phyloP scores from a whole-genome alignment of 306 rosid genomes.

The Citrullus mucosospermus region DNA sequence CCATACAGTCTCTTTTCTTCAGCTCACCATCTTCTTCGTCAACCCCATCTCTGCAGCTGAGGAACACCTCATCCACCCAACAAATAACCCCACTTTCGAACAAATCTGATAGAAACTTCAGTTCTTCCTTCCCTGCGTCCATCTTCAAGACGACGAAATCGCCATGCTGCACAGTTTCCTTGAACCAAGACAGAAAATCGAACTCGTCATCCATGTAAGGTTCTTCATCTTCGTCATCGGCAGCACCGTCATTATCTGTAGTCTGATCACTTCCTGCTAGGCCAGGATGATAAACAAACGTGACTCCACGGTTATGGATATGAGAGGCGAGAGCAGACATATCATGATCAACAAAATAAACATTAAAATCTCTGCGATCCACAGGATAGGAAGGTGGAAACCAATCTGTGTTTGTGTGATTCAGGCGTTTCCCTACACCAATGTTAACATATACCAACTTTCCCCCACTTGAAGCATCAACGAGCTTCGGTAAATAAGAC shows the following conservation, averaged over 20 bases:
- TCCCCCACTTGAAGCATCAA: conserved; percentile 35
- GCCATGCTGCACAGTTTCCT: conserved; percentile 51
- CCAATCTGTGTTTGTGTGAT: conserved; percentile 34
- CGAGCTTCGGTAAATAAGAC: conserved; percentile 46
- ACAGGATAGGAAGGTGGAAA: conserved; percentile 63
- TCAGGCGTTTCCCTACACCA: conserved; percentile 43
- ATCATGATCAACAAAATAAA: conserved; percentile 69
- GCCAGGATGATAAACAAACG: conserved; percentile 82
- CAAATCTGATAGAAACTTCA: conserved; percentile 49
- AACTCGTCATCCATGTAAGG: conserved; percentile 49
- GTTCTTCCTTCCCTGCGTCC: conserved; percentile 53
- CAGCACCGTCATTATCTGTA: not conserved
- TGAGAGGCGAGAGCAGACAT: conserved; percentile 45
- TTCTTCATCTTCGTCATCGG: conserved; percentile 24
- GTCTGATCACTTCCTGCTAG: conserved; percentile 30
- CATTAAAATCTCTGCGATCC: conserved; percentile 38
- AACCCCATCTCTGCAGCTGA: conserved; percentile 37
- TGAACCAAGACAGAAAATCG: conserved; percentile 72
- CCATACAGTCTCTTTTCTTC: conserved; percentile 40
- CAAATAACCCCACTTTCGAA: conserved; percentile 66
- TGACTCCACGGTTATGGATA: conserved; percentile 56
- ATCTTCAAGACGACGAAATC: conserved; percentile 84
- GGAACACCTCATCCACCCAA: conserved; percentile 66
- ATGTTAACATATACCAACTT: conserved; percentile 55
- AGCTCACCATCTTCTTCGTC: conserved; percentile 20